phyloP scores from a whole-genome alignment of 495 filamentous ascomycete genomes.

The Annulohypoxylon bovei region DNA sequence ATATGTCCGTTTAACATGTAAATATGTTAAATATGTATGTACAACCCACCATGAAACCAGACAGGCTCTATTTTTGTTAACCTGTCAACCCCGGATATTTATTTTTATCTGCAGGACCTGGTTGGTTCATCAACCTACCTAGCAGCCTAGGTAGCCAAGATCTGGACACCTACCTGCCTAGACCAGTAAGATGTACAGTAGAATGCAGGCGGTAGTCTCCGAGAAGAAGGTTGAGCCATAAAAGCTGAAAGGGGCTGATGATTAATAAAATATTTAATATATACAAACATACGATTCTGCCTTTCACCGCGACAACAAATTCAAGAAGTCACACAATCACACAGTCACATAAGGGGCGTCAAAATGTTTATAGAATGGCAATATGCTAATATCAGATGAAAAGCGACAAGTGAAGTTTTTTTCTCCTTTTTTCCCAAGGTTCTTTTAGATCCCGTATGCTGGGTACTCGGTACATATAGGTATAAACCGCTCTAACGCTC shows the following conservation, averaged over 20 bases:
- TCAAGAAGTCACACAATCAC: background rate
- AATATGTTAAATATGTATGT: background rate
- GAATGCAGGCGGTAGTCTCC: constrained; percentile 16
- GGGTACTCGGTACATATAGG: background rate
- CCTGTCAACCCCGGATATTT: constrained; percentile 30
- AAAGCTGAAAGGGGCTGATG: background rate
- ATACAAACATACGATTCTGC: constrained; percentile 28
- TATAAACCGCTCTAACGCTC: background rate
- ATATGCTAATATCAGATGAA: constrained; percentile 4
- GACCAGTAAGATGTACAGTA: constrained; percentile 9
- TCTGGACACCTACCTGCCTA: constrained; percentile 8
- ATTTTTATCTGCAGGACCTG: constrained; percentile 37
- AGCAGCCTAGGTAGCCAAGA: constrained; percentile 12
- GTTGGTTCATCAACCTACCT: constrained; percentile 8
- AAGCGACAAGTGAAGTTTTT: background rate
- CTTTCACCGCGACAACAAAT: constrained; percentile 11
- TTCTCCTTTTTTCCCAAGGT: background rate
- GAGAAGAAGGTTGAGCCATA: constrained; percentile 1
- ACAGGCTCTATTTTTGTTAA: background rate
- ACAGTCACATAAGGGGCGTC: background rate
- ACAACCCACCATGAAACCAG: background rate
- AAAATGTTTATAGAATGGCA: background rate
- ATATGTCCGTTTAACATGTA: background rate
- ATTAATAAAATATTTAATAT: constrained; percentile 18
- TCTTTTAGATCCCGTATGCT: background rate